Percentiles rank a stretch among this genome's conserved stretches.
These are phyloP conservation scores for Haematococcus sp. DNA, from an alignment of 139 green algal genomes.

Conservation along the genomic window DNA sequence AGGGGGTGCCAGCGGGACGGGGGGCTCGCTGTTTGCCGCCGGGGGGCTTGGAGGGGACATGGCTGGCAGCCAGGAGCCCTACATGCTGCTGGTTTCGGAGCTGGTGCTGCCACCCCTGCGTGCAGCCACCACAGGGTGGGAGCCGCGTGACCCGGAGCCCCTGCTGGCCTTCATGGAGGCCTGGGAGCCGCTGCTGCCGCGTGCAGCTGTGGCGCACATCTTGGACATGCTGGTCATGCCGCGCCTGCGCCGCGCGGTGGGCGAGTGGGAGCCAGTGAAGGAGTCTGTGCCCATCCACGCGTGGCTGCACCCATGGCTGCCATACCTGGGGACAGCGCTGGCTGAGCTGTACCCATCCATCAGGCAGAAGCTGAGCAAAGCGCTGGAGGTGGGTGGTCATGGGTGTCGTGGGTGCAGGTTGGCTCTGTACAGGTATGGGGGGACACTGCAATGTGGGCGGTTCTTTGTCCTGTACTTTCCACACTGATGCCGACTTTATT, in stretches of 20 bases:
- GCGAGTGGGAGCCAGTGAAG: slow-evolving; percentile 82
- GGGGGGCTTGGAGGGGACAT: not conserved
- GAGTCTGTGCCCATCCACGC: slow-evolving; percentile 85
- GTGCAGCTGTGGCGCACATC: slow-evolving; percentile 53
- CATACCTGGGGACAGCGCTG: slow-evolving; percentile 54
- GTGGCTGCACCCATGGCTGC: slow-evolving; percentile 98
- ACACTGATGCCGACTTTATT: too few relatives aligned
- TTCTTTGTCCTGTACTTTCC: too few relatives aligned
- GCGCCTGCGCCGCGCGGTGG: slow-evolving; percentile 70
- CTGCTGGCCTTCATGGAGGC: slow-evolving; percentile 80
- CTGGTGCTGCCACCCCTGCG: slow-evolving; percentile 81
- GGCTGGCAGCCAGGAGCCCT: slow-evolving; percentile 58
- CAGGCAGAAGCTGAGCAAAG: slow-evolving; percentile 70
- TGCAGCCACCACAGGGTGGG: slow-evolving; percentile 73
- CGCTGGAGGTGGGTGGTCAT: slow-evolving; percentile 75
- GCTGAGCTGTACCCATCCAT: slow-evolving; percentile 85
- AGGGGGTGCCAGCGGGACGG: not conserved
- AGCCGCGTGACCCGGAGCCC: slow-evolving; percentile 78
- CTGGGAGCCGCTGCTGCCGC: slow-evolving; percentile 69
- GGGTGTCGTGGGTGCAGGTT: slow-evolving; percentile 10
- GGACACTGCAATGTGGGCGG: not conserved
- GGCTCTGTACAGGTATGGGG: not conserved
- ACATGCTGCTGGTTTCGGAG: slow-evolving; percentile 67
- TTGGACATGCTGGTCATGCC: slow-evolving; percentile 82
- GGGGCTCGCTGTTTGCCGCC: not conserved